Percentiles rank a stretch among this genome's conserved stretches.
These are phyloP conservation scores for Cryptococcus sp. DNA, from an alignment of 1,284 basidiomycete genomes.

Conservation along the genomic window DNA sequence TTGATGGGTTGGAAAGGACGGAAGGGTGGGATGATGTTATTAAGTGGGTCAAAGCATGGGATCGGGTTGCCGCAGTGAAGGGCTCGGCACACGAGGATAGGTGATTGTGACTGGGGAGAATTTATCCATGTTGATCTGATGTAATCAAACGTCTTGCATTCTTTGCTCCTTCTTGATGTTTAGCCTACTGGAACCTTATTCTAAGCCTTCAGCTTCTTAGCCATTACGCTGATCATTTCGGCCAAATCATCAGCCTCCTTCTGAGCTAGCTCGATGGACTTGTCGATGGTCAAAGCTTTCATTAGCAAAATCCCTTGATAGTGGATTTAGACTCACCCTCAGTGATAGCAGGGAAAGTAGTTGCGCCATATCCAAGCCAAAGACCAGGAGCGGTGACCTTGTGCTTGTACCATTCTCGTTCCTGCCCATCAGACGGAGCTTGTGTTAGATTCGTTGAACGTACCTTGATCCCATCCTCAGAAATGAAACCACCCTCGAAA, in stretches of 20 bases:
- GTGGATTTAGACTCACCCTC: conserved; percentile 49
- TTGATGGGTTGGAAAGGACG: conserved; percentile 14
- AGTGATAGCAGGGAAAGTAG: conserved; percentile 67
- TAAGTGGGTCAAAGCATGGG: conserved; percentile 32
- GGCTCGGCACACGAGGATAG: not conserved
- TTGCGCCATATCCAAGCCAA: conserved; percentile 79
- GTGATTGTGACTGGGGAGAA: too few species aligned
- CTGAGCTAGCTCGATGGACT: conserved; percentile 59
- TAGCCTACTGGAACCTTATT: too few species aligned
- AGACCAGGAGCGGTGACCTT: conserved; percentile 84
- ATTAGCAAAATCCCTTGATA: not conserved
- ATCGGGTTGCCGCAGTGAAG: conserved; percentile 10
- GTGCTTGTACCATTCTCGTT: conserved; percentile 79
- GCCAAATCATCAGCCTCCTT: conserved; percentile 63
- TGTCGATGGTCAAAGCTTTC: conserved; percentile 62
- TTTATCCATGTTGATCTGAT: too few species aligned
- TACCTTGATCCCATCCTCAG: conserved; percentile 63
- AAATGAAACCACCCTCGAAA: conserved; percentile 84
- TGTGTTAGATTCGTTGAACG: conserved; percentile 12
- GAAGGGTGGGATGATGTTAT: conserved; percentile 30
- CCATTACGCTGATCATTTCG: conserved; percentile 56
- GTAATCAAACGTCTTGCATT: too few species aligned
- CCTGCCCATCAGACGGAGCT: too few species aligned
- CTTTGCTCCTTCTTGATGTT: too few species aligned
- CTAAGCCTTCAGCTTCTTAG: conserved; percentile 53